A percentile compares a stretch with the other conserved stretches of the same genome.
Conservation (phyloP, 139 green algal genomes). For the Tetraselmis striata region DNA sequence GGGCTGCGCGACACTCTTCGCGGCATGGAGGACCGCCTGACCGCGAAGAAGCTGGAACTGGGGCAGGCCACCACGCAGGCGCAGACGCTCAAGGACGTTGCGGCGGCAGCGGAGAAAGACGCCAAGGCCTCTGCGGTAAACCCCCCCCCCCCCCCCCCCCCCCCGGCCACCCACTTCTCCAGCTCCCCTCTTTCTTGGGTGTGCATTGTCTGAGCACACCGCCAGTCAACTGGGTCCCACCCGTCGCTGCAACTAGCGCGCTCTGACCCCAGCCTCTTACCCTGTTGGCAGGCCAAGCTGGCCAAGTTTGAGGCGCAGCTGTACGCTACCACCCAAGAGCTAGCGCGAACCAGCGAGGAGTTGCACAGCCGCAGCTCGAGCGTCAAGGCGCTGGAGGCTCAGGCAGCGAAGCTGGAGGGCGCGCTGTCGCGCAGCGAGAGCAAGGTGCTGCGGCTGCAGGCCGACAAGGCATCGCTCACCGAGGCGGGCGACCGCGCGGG, state of each 20-base stretch:
- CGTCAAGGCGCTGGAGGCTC: not conserved
- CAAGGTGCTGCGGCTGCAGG: not conserved
- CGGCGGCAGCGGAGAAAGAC: not conserved
- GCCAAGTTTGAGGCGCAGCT: not conserved
- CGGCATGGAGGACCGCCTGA: not conserved
- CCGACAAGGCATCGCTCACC: not conserved
- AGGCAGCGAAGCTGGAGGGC: not conserved
- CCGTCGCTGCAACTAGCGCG: too few species aligned
- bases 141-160: too few species aligned
- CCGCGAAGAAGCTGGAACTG: not conserved
- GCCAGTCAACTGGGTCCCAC: too few species aligned
- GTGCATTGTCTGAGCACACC: too few species aligned
- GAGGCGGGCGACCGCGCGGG: not conserved
- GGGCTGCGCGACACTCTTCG: not conserved
- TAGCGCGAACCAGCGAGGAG: not conserved
- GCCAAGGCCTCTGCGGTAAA: not conserved
- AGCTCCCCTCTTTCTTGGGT: too few species aligned
- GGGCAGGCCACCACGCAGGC: not conserved
- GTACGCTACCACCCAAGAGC: not conserved
- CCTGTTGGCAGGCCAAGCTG: not conserved
- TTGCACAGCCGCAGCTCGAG: not conserved
- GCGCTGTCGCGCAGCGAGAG: not conserved
- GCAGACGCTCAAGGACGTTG: not conserved
- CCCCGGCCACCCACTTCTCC: too few species aligned
- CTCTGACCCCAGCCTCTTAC: too few species aligned